Evolutionary conservation across 1,284 basidiomycete genomes (phyloP), one percentile per base, ranked within the genome.

Genomic region (Ceratobasidium sp.): DNA sequence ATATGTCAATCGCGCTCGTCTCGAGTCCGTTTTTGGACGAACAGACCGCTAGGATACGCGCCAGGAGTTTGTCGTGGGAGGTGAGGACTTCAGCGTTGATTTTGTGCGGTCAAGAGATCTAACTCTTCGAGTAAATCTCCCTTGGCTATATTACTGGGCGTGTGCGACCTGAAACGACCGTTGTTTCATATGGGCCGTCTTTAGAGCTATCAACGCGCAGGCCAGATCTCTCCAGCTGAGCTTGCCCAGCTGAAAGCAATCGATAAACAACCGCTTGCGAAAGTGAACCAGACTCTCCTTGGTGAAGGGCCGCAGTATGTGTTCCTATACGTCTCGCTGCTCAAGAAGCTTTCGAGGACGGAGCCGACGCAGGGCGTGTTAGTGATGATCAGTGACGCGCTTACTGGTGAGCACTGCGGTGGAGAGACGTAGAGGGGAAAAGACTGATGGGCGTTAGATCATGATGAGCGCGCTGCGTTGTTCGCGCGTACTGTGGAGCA

Each of bases 1-100:
- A 33, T 8, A 93, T 93, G 91, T 90, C 94, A 11, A 89, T 95
- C 79, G 91, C 92, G 57, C 90, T 96, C 72, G 91, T 97, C 69
- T 93, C 94, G 77, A 97, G 93, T 83, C 82, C 89, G 8, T 97
- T 94, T 85, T 90, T 99, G 78, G 93, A 96, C 78, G 95, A 97
- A 78, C 90, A 88, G 80, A 93, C 93, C 9, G 86, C 90, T 74
- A 96, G 97, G 86, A 96, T 97, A 77, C 89, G 94, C 78, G 88
- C 92, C 11, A 97, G 97, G 81, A 92, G 92, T 5, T 95, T 98
- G 54, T 96, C 97, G 77, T 99, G 97, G 97, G 97, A 98, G 90
- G 96, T 97, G 75, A 76, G 84, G 75, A 71, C 41, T 48, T 66
- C 60, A 5, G 15, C 22, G 11, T 57, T 22, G 22, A 44, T 8